Percentiles rank a stretch among this genome's conserved stretches.
These are phyloP conservation scores for Nannochloropsis gaditana DNA, from an alignment of 108 stramenopile genomes.

Conservation along the genomic window DNA sequence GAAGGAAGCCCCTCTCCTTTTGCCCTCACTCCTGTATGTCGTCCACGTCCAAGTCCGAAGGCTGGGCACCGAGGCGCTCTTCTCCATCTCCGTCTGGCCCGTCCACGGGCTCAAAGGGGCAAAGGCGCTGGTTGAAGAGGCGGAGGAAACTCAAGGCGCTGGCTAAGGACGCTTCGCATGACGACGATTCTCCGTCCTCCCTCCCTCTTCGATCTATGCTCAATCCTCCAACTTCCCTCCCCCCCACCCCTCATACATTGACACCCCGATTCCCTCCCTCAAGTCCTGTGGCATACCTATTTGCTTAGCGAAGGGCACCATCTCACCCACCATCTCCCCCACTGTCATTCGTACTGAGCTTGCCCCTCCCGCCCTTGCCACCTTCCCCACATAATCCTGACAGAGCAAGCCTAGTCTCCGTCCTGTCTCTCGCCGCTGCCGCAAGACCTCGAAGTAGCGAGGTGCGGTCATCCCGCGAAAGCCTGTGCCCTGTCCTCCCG, in stretches of 20 bases:
- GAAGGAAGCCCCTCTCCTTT: not conserved
- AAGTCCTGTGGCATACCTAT: not conserved
- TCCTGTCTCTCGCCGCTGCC: not conserved
- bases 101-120: not conserved
- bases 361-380: not conserved
- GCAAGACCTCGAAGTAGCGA: not conserved
- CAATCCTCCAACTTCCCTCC: not conserved
- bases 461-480: not conserved
- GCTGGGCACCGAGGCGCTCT: not conserved
- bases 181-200: too few species aligned
- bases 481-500: not conserved
- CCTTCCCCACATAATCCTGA: not conserved
- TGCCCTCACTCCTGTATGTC: not conserved
- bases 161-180: not conserved
- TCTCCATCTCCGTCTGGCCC: not conserved
- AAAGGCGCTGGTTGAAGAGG: not conserved
- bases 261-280: not conserved
- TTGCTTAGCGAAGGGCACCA: not conserved
- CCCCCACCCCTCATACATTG: not conserved
- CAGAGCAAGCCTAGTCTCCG: not conserved
- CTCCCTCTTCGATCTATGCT: too few species aligned
- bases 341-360: not conserved
- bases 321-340: not conserved
- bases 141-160: not conserved
- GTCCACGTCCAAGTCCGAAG: not conserved